Base-by-base conservation (phyloP, 495 filamentous ascomycete species). In the Oleoguttula mirabilis region DNA sequence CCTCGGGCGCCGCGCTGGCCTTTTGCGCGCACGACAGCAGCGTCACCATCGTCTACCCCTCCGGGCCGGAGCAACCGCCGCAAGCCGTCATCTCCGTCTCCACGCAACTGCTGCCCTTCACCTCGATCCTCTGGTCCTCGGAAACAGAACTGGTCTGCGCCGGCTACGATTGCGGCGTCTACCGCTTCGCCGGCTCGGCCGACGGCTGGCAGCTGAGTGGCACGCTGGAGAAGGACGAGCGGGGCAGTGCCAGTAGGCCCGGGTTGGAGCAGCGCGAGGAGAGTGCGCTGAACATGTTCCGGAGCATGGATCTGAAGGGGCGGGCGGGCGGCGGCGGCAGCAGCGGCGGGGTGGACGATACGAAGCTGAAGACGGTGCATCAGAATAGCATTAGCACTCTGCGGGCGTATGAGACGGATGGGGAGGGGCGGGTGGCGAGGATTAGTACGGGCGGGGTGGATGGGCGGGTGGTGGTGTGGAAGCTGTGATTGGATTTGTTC, bases 261-360 rank as follows among this genome's bases (percentile, higher is more conserved):
- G 73, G 71, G 15, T 33, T 67, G 20, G 67, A 64, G 3, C 75
- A 70, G 43, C 81, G 77, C 55, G 86, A 74, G 62, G 83, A 74
- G 60, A 84, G 79, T 51, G 90, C 90, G n/a, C 68, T 95, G 57
- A 94, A 96, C 59, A 95, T 95, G 92, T 98, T 98, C 71, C 75
- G 75, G 58, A 87, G 94, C 65, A 94, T 98, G 92, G 90, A 98
- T 60, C 68, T 96, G 46, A 94, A 87, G 68, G 90, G 90, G 27
- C 92, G 94, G 63, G 62, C 70, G 17, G 31, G 45, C 16, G 45
- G 45, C 2, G 30, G 16, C n/a, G 25, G 7, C 7, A 7, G n/a
- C 7, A n/a, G n/a, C n/a, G n/a, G n/a, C n/a, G 27, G 27, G 11
- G 79, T 78, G 51, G 85, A 85, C 49, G 86, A 95, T 57, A 94